Evolutionary conservation across 805 yeast species (phyloP), one percentile per base, ranked within the genome.

Genomic region (Yarrowia osloensis): DNA sequence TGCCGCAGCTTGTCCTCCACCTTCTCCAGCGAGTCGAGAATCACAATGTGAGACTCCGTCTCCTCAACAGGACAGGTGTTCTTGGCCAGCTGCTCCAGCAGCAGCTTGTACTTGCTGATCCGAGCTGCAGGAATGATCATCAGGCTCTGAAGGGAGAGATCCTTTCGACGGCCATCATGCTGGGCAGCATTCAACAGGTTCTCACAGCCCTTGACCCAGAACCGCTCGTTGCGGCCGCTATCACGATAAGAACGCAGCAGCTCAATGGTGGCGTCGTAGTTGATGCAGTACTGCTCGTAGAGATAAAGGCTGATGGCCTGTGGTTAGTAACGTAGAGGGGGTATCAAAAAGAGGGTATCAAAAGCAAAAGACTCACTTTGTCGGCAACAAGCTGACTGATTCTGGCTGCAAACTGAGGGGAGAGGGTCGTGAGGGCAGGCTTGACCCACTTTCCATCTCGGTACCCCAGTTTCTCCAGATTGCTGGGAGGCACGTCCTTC

Each of bases 361-460:
- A 4, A 31, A 13, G 19, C 13, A 24, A 33, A 22, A 11, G 9
- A 57, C 65, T 40, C 65, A 57, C 65, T 24, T 46, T 47, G 17
- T 63, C 59, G 17, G 67, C 67, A 3, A 63, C 67, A 49, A 63
- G 67, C 39, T 63, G 33, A 28, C 67, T 50, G 37, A 63, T 63
- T 24, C 59, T 24, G 28, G 57, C 59, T 11, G 67, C 67, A 63
- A 63, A 47, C 47, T 26, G 49, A 3, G 67, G 59, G 5, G 59
- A 63, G 3, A 50, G 49, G 2, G 59, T 50, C 2, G 67, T 63
- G 4, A 63, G 37, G 15, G 59, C 40, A 11, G 67, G 67, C 26
- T 50, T 63, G 31, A 39, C 24, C 67, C 67, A 63, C 37, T 40
- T 47, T 3, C 39, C 35, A 13, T 50, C 59, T 24, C 47, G 19